phyloP scores from a whole-genome alignment of 371 early-diverging fungal genomes.

The Mycotypha africana region DNA sequence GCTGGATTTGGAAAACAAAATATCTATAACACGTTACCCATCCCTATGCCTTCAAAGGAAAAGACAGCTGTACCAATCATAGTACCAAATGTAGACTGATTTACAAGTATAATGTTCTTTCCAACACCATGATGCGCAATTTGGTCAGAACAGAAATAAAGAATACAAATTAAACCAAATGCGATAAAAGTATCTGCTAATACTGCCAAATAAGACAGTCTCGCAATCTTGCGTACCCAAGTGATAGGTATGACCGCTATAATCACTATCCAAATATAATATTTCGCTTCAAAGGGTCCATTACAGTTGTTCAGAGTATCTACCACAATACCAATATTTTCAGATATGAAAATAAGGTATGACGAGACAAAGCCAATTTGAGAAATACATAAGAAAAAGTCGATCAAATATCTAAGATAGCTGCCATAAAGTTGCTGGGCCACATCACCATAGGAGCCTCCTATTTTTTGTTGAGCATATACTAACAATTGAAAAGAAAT shows the following conservation, averaged over 20 bases:
- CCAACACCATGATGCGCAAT: slow-evolving; percentile 55
- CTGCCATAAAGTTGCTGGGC: slow-evolving; percentile 67
- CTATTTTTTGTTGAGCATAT: slow-evolving; percentile 31
- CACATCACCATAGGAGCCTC: slow-evolving; percentile 78
- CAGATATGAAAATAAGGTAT: slow-evolving; percentile 80
- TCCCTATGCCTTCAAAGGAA: slow-evolving; percentile 77
- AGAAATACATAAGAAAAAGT: slow-evolving; percentile 65
- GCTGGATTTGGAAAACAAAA: no score
- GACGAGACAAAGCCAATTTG: slow-evolving; percentile 82
- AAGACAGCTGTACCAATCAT: slow-evolving; percentile 86
- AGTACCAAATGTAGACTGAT: slow-evolving; percentile 52
- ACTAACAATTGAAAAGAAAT: slow-evolving; percentile 30
- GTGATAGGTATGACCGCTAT: slow-evolving; percentile 72
- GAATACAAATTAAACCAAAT: slow-evolving; percentile 66
- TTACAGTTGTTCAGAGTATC: slow-evolving; percentile 55
- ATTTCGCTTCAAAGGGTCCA: slow-evolving; percentile 39
- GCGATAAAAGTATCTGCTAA: slow-evolving; percentile 80
- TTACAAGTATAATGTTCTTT: slow-evolving; percentile 40
- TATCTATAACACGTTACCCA: slow-evolving; percentile 17
- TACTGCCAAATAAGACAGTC: slow-evolving; percentile 64
- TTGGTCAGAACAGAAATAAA: slow-evolving; percentile 54
- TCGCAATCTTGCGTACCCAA: slow-evolving; percentile 72
- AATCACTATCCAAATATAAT: slow-evolving; percentile 67
- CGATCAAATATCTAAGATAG: slow-evolving; percentile 55
- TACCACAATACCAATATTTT: slow-evolving; percentile 67